These are phyloP conservation scores for Tricholoma terreum DNA, from an alignment of 768 basidiomycete species.

Conservation along the genomic window DNA sequence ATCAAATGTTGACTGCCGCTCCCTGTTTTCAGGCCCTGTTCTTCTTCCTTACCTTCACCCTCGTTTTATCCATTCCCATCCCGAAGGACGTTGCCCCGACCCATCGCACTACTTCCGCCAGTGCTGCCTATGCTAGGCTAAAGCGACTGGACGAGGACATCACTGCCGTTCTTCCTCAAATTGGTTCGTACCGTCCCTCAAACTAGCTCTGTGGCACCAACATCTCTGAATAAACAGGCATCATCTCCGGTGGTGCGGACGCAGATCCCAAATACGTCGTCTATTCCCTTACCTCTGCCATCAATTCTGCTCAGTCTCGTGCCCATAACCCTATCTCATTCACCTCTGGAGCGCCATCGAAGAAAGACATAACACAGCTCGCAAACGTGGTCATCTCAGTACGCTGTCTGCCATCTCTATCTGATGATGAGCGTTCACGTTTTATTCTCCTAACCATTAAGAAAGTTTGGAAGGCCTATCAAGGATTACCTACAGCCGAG, in stretches of 20 bases:
- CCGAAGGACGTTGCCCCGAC: neutral
- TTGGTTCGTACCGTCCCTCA: neutral
- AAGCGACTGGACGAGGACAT: neutral
- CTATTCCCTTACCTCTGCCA: neutral
- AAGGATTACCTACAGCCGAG: neutral
- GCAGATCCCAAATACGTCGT: neutral
- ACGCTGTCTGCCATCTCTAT: neutral
- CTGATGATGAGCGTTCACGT: neutral
- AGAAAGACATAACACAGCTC: neutral
- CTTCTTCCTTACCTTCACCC: neutral
- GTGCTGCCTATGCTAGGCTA: neutral
- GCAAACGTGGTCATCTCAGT: neutral
- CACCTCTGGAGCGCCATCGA: neutral
- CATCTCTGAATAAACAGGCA: neutral
- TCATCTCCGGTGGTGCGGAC: neutral
- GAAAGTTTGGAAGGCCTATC: neutral
- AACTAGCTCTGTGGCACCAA: neutral
- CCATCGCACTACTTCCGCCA: neutral
- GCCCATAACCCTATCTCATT: neutral
- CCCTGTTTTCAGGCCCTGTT: too few species aligned
- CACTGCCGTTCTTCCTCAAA: neutral
- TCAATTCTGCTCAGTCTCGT: neutral
- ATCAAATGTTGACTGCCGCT: too few species aligned
- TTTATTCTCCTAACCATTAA: neutral
- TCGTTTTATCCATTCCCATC: neutral